These are phyloP conservation scores for Geosmithia putterillii DNA, from an alignment of 2,329 filamentous ascomycete species.

Conservation along the genomic window DNA sequence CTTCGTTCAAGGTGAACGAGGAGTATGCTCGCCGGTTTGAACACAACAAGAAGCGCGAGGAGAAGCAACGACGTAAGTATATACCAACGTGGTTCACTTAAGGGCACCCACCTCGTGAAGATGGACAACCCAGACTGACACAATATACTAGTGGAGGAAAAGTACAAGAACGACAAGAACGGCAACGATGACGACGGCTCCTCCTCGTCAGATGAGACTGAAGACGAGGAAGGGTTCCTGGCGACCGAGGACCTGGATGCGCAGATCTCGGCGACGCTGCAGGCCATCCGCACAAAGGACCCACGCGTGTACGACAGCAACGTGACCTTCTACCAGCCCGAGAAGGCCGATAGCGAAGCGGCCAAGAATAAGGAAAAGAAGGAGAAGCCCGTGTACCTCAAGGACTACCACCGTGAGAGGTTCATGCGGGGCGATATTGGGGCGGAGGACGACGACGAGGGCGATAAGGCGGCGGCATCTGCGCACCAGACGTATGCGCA, in stretches of 20 bases:
- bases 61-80: constrained; percentile 54
- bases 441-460: constrained; percentile 39
- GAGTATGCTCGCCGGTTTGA: constrained; percentile 86
- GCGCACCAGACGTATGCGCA: constrained; percentile 69
- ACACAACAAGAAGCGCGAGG: constrained; percentile 94
- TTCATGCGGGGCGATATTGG: constrained; percentile 60
- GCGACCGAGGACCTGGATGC: constrained; percentile 76
- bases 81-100: not conserved
- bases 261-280: constrained; percentile 75
- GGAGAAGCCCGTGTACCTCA: constrained; percentile 74
- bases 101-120: not conserved
- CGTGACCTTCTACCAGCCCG: constrained; percentile 56
- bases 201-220: constrained; percentile 66
- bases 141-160: constrained; percentile 63
- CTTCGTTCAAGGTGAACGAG: constrained; percentile 70
- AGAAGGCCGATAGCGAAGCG: constrained; percentile 10
- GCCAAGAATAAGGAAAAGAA: constrained; percentile 51
- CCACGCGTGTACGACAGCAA: constrained; percentile 78
- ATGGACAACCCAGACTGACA: not conserved
- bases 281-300: constrained; percentile 83
- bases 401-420: constrained; percentile 87
- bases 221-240: constrained; percentile 83
- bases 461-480: constrained; percentile 3
- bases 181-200: constrained; percentile 41
- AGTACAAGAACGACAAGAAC: constrained; percentile 46